Evolutionary conservation across 768 basidiomycete genomes (phyloP).

Genomic region (Mrakia blollopis): DNA sequence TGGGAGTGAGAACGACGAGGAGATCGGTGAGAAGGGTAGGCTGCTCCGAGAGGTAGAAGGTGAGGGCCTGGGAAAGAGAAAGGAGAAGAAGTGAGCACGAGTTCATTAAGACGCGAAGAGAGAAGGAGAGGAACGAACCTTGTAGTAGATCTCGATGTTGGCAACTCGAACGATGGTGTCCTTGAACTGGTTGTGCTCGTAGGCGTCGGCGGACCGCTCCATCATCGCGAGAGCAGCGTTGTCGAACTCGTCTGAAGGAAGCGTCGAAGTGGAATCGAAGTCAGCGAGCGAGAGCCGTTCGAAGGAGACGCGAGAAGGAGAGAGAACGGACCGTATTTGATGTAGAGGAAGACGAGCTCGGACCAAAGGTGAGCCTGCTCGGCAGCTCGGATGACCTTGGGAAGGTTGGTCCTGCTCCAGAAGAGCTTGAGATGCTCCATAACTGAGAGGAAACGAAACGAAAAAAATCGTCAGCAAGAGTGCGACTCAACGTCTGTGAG

Average conservation of each 20-base stretch:
- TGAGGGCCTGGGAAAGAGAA: constrained; percentile 52
- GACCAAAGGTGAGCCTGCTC: constrained; percentile 98
- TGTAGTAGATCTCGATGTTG: constrained; percentile 98
- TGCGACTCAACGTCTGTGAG: background rate
- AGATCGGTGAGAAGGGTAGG: constrained; percentile 90
- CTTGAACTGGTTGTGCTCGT: constrained; percentile 99
- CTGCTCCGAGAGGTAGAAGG: constrained; percentile 91
- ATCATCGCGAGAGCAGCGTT: constrained; percentile 98
- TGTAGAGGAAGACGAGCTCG: constrained; percentile 94
- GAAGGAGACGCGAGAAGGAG: constrained; percentile 41
- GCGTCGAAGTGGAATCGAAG: background rate
- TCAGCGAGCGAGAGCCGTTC: background rate
- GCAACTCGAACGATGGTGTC: constrained; percentile 93
- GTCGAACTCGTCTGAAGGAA: constrained; percentile 54
- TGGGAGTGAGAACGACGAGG: constrained; percentile 81
- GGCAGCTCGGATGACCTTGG: constrained; percentile 94
- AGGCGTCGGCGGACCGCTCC: constrained; percentile 94
- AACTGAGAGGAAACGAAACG: constrained; percentile 50
- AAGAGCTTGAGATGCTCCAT: constrained; percentile 99
- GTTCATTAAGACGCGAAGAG: too few species aligned
- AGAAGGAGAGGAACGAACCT: constrained; percentile 43
- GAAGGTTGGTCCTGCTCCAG: constrained; percentile 84
- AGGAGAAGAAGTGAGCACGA: background rate
- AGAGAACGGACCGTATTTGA: constrained; percentile 95
- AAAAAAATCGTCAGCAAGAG: constrained; percentile 28